Conservation (phyloP, 2,329 filamentous ascomycete genomes). For the Colletotrichum neosansevieriae region DNA sequence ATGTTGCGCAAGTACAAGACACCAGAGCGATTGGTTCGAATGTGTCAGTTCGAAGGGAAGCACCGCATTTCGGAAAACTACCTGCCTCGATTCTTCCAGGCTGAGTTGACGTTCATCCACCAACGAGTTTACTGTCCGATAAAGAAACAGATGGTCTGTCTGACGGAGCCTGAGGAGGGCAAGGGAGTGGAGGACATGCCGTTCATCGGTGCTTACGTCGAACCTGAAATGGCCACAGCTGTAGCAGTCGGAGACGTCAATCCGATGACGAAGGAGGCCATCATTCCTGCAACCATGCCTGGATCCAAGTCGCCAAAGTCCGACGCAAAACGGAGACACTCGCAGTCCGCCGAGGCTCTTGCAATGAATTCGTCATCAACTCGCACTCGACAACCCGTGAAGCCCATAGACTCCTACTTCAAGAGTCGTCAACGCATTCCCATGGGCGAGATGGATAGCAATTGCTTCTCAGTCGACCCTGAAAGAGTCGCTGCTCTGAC, state of each 20-base stretch:
- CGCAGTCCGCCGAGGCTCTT: constrained; percentile 46
- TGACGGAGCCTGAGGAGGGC: constrained; percentile 75
- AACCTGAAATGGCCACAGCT: constrained; percentile 75
- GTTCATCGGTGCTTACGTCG: constrained; percentile 83
- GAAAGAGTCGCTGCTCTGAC: constrained; percentile 62
- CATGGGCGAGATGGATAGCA: constrained; percentile 72
- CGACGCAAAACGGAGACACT: constrained; percentile 55
- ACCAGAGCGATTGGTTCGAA: constrained; percentile 83
- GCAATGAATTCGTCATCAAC: constrained; percentile 43
- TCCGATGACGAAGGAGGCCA: constrained; percentile 85
- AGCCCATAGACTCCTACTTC: constrained; percentile 69
- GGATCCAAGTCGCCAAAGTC: constrained; percentile 60
- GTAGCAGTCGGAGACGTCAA: constrained; percentile 87
- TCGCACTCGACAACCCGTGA: constrained; percentile 49
- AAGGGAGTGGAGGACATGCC: constrained; percentile 78
- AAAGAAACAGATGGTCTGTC: constrained; percentile 76
- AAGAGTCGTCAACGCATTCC: constrained; percentile 63
- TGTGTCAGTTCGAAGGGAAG: constrained; percentile 91
- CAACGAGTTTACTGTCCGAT: constrained; percentile 93
- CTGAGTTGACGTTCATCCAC: constrained; percentile 92
- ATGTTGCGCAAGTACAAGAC: constrained; percentile 91
- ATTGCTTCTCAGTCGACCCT: constrained; percentile 68
- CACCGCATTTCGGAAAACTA: constrained; percentile 85
- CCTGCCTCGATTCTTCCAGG: constrained; percentile 82
- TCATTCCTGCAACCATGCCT: constrained; percentile 57